Conservation (phyloP, 2,329 filamentous ascomycete genomes). For the Pseudocercospora fuligena region DNA sequence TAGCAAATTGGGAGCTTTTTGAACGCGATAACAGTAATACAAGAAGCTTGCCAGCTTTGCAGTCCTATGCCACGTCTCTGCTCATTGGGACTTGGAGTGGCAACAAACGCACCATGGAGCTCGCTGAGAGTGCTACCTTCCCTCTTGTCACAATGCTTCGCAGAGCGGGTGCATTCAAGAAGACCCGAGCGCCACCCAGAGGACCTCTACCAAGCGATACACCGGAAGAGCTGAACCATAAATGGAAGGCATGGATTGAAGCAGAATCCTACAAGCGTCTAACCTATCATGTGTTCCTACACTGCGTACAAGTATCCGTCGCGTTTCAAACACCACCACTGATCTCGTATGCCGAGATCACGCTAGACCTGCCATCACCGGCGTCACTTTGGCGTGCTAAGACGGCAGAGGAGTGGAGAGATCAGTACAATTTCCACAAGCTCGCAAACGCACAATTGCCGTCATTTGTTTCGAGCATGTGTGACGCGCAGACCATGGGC, state of each 20-base stretch:
- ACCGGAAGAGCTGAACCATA: slow-evolving; percentile 18
- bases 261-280: slow-evolving; percentile 29
- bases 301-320: slow-evolving; percentile 26
- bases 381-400: slow-evolving; percentile 25
- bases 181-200: slow-evolving; percentile 16
- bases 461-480: slow-evolving; percentile 27
- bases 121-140: slow-evolving; percentile 22
- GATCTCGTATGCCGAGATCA: slow-evolving; percentile 28
- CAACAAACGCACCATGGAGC: slow-evolving; percentile 30
- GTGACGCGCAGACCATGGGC: slow-evolving; percentile 24
- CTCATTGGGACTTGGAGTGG: slow-evolving; percentile 30
- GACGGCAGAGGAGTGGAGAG: slow-evolving; percentile 26
- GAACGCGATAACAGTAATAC: slow-evolving; percentile 28
- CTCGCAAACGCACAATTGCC: slow-evolving; percentile 18
- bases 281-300: slow-evolving; percentile 28
- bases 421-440: slow-evolving; percentile 23
- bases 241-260: slow-evolving; percentile 28
- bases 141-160: slow-evolving; percentile 29
- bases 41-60: slow-evolving; percentile 24
- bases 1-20: slow-evolving; percentile 24
- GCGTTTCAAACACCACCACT: slow-evolving; percentile 28
- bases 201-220: slow-evolving; percentile 19
- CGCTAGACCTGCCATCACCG: slow-evolving; percentile 27
- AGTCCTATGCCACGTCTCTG: slow-evolving; percentile 27
- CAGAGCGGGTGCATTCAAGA: slow-evolving; percentile 26